These are phyloP conservation scores for Aureoboletus auriporus DNA, from an alignment of 768 basidiomycete species.

Conservation along the genomic window DNA sequence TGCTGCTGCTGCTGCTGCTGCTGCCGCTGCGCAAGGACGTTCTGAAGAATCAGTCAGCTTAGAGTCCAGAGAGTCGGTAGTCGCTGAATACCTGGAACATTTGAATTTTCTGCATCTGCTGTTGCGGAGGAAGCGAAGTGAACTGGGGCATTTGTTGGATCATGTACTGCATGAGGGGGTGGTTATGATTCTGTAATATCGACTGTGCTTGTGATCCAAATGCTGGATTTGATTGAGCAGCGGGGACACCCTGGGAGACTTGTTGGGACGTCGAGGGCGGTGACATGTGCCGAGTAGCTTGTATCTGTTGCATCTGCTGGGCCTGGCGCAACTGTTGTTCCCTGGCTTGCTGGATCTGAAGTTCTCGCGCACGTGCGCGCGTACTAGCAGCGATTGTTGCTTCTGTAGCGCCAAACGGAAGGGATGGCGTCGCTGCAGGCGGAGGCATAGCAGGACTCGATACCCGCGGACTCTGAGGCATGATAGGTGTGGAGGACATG, in stretches of 20 bases:
- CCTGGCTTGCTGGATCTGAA: conserved; percentile 34
- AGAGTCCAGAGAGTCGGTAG: neutral
- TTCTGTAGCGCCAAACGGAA: conserved; percentile 31
- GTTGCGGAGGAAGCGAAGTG: conserved; percentile 42
- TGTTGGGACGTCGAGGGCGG: conserved; percentile 31
- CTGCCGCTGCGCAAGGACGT: conserved; percentile 21
- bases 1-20: conserved; percentile 21
- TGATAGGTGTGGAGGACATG: conserved; percentile 11
- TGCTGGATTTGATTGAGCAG: conserved; percentile 15
- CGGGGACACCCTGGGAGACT: conserved; percentile 13
- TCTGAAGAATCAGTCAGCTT: conserved; percentile 12
- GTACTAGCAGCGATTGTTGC: conserved; percentile 31
- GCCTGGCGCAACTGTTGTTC: conserved; percentile 33
- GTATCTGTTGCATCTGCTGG: conserved; percentile 33
- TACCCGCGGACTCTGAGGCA: conserved; percentile 31
- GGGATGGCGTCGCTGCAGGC: conserved; percentile 25
- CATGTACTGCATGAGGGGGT: conserved; percentile 60
- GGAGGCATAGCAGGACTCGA: conserved; percentile 31
- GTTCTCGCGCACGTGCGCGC: conserved; percentile 32
- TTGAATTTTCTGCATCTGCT: conserved; percentile 60
- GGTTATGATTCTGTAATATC: conserved; percentile 50
- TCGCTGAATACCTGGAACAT: conserved; percentile 42
- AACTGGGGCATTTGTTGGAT: conserved; percentile 50
- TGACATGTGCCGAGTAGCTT: conserved; percentile 39
- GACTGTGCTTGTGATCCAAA: conserved; percentile 37